Evolutionary conservation across 202 grass and related monocot species (phyloP).

Genomic region (Carex sylvatica): DNA sequence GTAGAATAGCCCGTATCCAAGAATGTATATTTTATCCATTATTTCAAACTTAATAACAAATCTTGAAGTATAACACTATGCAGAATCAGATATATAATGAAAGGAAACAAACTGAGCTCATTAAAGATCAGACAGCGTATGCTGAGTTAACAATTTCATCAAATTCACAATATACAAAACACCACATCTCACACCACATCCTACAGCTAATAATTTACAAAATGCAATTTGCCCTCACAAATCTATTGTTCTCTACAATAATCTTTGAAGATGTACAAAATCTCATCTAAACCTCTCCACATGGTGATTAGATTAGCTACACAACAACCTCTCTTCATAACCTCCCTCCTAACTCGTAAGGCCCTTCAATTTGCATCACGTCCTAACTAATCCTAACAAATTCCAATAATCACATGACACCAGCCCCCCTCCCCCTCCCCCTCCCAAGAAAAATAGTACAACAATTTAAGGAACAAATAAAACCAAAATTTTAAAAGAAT

Average conservation of each 20-base stretch:
- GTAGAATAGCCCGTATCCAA: background rate
- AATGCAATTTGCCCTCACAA: slow-evolving; percentile 11
- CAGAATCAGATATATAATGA: background rate
- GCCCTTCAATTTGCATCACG: slow-evolving; percentile 3
- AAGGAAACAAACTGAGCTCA: background rate
- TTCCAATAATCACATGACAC: slow-evolving; percentile 2
- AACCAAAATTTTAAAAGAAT: slow-evolving; percentile 25
- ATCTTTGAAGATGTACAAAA: slow-evolving; percentile 17
- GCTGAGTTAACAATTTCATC: slow-evolving; percentile 20
- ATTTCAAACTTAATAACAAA: background rate
- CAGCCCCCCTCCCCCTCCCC: background rate
- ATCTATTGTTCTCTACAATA: slow-evolving; percentile 13
- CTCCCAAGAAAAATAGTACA: slow-evolving; percentile 16
- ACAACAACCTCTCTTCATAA: slow-evolving; percentile 7
- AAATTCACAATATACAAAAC: slow-evolving; percentile 29
- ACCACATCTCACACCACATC: slow-evolving; percentile 28
- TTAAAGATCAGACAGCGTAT: background rate
- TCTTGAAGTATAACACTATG: background rate
- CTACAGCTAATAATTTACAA: slow-evolving; percentile 33
- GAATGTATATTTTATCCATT: background rate
- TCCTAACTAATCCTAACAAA: slow-evolving; percentile 23
- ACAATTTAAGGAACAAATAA: slow-evolving; percentile 14
- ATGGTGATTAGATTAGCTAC: slow-evolving; percentile 17
- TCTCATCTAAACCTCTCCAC: slow-evolving; percentile 6
- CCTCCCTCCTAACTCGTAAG: background rate